phyloP scores from a whole-genome alignment of 2,329 filamentous ascomycete genomes.

The Apiospora pterosperma region DNA sequence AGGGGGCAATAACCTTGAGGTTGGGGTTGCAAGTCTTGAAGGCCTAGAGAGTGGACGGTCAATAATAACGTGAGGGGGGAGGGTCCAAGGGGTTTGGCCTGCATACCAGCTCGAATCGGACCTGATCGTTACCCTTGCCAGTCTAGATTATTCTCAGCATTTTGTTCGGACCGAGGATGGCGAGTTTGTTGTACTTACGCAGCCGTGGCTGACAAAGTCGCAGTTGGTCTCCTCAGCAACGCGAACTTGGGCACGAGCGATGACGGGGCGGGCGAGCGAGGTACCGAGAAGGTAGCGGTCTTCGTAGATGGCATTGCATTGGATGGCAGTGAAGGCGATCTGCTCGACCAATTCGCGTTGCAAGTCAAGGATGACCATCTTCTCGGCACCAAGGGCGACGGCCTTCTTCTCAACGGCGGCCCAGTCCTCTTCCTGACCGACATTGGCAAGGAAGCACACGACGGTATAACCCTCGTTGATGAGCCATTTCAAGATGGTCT shows the following conservation, averaged over 20 bases:
- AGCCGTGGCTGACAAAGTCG: conserved; percentile 41
- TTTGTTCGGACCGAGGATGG: no score
- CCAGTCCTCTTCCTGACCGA: conserved; percentile 76
- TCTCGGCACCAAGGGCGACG: conserved; percentile 62
- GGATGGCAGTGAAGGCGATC: conserved; percentile 75
- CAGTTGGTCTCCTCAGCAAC: conserved; percentile 35
- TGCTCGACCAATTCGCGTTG: conserved; percentile 58
- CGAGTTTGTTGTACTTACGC: no score
- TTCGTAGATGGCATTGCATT: conserved; percentile 67
- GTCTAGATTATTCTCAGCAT: conserved; percentile 24
- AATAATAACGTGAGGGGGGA: no score
- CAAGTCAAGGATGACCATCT: conserved; percentile 63
- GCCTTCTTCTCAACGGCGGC: conserved; percentile 67
- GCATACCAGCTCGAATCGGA: conserved; percentile 38
- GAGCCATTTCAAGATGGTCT: conserved; percentile 39
- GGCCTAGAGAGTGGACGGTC: conserved; percentile 41
- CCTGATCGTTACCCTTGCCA: conserved; percentile 48
- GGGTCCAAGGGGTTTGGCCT: no score
- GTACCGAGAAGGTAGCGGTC: conserved; percentile 44
- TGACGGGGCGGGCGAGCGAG: conserved; percentile 65
- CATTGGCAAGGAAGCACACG: conserved; percentile 59
- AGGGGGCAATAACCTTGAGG: conserved; percentile 63
- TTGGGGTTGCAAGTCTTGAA: conserved; percentile 44
- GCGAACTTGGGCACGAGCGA: conserved; percentile 41
- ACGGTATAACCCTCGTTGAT: conserved; percentile 27